Evolutionary conservation across 1,284 basidiomycete species (phyloP), one percentile per base, ranked within the genome.

Genomic region (Wallemia hederae): DNA sequence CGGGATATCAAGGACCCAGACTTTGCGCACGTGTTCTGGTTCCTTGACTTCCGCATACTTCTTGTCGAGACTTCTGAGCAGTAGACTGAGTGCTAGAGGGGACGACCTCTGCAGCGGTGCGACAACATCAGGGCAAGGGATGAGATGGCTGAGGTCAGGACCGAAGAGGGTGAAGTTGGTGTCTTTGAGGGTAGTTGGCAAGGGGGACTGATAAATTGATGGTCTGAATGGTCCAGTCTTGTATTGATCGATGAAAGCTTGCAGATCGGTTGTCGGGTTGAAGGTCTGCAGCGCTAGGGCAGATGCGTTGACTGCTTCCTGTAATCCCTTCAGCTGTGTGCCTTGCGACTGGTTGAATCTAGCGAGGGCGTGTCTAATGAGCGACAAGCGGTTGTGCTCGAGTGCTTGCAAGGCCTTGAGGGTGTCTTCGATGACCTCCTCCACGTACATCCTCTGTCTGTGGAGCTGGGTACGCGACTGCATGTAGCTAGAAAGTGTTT

Each of bases 1-100:
- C 0, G 89, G 86, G 1, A 91, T 63, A 26, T 78, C 75, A 65
- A 94, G 92, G 63, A 96, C 85, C 91, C 90, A 96, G 1, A 81
- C 75, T 72, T 83, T 87, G 63, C 91, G 80, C 69, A 49, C n/a
- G 22, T 81, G 83, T 70, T 92, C 91, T 80, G 66, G 55, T 26
- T 58, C 56, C 24, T 22, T 14, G 2, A 72, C 78, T 67, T 62
- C 82, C 83, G 80, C 55, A 71, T 67, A 66, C 39, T 89, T 84
- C 62, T 75, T 77, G 1, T 79, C 71, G 1, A 83, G 70, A 61
- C 73, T 78, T 9, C 69, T 67, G 65, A 91, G 90, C 14, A 80
- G 78, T 39, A 78, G 77, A 1, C 74, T 73, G 59, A 92, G 69
- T 0, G 77, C 82, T 27, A 69, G 39, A 15, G 39, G 39, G 5